Base-by-base conservation (phyloP, 2,329 filamentous ascomycete genomes). In the Penicillium sp. region DNA sequence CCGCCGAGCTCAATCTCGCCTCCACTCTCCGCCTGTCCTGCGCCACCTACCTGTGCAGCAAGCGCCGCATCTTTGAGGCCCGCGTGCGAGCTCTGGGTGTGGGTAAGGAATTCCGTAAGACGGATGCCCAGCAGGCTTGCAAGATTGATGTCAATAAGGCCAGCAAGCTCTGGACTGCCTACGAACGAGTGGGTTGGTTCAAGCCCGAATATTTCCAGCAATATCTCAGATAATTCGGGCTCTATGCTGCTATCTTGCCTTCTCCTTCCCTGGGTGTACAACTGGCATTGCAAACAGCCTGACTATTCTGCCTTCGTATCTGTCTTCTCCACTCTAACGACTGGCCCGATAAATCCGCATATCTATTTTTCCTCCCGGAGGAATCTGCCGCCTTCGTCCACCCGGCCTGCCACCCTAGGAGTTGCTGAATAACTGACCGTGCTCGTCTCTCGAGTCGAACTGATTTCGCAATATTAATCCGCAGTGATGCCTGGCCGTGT, bases 111-210 rank as follows among this genome's bases (percentile, higher is more conserved):
- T 96, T 95, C 68, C 84, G 88, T 66, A 95, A 95, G 78, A 97
- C 91, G 1, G 88, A 95, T 65, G 89, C 89, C 4, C 91, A 97
- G 68, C 87, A 95, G 67, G 89, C 88, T n/a, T 95, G 89, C 78
- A 94, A 94, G 74, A 95, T 96, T 54, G 91, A 97, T 61, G 91
- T 97, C 66, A 96, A 96, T 76, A 97, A 96, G 75, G 89, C 90
- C 3, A 94, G 88, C 56, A 91, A 91, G 68, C 76, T 97, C 38
- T 95, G 89, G 87, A 84, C 83, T 29, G 89, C 89, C 5, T 97
- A 88, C 64, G 87, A 95, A 40, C 85, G 83, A 59, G 87, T 93
- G 29, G 86, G 86, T 57, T 95, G 89, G 88, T 82, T 95, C 53
- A 76, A 86, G 34, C 69, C 68, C 8, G 67, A 74, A 36, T 70